A percentile compares a stretch with the other conserved stretches of the same genome.
Evolutionary conservation across 202 grass and related monocot species (phyloP).

Genomic region (Alloteropsis angusta): DNA sequence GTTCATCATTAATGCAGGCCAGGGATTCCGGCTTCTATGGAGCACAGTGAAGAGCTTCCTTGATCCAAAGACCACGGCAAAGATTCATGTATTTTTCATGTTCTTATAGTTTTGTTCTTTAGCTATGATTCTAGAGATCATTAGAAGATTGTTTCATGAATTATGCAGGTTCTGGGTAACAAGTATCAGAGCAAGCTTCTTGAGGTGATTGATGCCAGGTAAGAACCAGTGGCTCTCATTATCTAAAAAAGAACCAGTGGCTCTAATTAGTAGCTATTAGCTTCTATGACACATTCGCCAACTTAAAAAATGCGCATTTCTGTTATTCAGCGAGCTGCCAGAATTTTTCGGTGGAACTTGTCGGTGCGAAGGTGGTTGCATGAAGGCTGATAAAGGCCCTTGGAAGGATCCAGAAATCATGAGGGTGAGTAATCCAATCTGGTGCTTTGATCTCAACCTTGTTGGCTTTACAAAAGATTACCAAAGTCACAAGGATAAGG

Average conservation of each 20-base stretch:
- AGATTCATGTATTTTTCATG: constrained; percentile 58
- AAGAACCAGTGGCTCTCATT: background rate
- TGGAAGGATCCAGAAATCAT: constrained; percentile 79
- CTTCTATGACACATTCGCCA: background rate
- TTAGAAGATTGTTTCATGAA: constrained; percentile 1
- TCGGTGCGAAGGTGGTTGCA: constrained; percentile 83
- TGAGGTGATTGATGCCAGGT: constrained; percentile 95
- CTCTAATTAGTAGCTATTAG: background rate
- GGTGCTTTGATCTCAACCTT: background rate
- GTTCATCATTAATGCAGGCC: constrained; percentile 98
- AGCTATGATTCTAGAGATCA: background rate
- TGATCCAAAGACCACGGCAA: constrained; percentile 94
- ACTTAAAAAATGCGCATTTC: background rate
- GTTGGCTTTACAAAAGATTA: background rate
- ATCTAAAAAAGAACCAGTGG: background rate
- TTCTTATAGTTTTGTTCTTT: constrained; percentile 11
- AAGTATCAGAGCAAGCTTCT: constrained; percentile 98
- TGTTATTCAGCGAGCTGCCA: constrained; percentile 63
- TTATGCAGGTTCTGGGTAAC: constrained; percentile 69
- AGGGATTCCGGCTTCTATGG: constrained; percentile 87
- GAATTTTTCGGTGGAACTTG: constrained; percentile 90
- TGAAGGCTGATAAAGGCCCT: constrained; percentile 87
- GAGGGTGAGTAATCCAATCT: constrained; percentile 46
- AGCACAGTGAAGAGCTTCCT: constrained; percentile 90
- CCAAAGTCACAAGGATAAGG: background rate